Percentiles rank a stretch among this genome's conserved stretches.
These are phyloP conservation scores for Gillenia trifoliata DNA, from an alignment of 306 rosid species.

Conservation along the genomic window DNA sequence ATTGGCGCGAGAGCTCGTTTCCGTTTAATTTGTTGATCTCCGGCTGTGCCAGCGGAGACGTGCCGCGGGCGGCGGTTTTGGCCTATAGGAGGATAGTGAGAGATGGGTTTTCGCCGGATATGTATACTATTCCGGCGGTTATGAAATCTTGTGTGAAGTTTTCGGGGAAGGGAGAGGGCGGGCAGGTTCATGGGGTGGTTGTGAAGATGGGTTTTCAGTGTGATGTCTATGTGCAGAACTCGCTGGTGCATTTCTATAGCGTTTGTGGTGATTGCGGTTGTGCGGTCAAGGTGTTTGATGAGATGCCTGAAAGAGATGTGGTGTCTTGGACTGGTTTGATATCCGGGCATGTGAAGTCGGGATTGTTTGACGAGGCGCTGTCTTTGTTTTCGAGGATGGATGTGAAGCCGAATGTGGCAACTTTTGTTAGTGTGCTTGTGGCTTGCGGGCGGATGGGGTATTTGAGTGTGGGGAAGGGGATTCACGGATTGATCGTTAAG, in stretches of 20 bases:
- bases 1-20: constrained; percentile 55
- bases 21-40: constrained; percentile 57
- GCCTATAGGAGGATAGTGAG: constrained; percentile 40
- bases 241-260: constrained; percentile 47
- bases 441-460: constrained; percentile 56
- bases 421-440: constrained; percentile 53
- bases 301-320: constrained; percentile 69
- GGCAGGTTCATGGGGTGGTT: constrained; percentile 51
- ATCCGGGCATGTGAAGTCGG: constrained; percentile 56
- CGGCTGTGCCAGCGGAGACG: constrained; percentile 31
- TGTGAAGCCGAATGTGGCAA: constrained; percentile 61
- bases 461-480: constrained; percentile 52
- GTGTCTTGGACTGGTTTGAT: constrained; percentile 81
- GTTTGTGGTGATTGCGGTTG: constrained; percentile 44
- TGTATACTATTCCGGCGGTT: constrained; percentile 56
- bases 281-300: constrained; percentile 64
- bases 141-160: constrained; percentile 73
- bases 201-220: constrained; percentile 44
- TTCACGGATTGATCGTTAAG: constrained; percentile 61
- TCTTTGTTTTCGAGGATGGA: constrained; percentile 39
- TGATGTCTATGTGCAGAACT: constrained; percentile 57
- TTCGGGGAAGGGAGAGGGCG: constrained; percentile 50
- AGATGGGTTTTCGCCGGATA: constrained; percentile 67
- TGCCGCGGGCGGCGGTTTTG: constrained; percentile 37
- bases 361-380: constrained; percentile 46